A percentile compares a stretch with the other conserved stretches of the same genome.
Conservation (phyloP, 371 early-diverging fungal species). For the Dinochytrium kinnereticum region DNA sequence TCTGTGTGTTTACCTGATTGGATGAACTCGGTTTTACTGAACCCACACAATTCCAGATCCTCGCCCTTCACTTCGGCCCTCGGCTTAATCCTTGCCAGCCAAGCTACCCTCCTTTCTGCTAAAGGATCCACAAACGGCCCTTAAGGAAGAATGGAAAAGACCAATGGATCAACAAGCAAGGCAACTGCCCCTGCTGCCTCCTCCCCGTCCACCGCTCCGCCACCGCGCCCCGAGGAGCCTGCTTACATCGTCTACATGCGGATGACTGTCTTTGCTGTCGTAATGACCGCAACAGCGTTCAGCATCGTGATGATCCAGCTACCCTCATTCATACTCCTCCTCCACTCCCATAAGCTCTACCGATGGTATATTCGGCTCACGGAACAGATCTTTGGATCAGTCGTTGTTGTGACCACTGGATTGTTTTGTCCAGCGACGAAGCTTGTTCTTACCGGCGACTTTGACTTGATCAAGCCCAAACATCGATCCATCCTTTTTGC, state of each 20-base stretch:
- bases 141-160: neutral
- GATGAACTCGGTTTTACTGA: too few species aligned
- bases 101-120: too few species aligned
- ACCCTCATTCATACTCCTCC: slow-evolving; percentile 7
- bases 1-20: too few species aligned
- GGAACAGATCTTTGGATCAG: slow-evolving; percentile 34
- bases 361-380: slow-evolving; percentile 29
- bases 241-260: slow-evolving; percentile 4
- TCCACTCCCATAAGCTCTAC: slow-evolving; percentile 31
- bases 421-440: slow-evolving; percentile 27
- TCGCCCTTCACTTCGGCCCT: too few species aligned
- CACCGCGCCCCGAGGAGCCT: neutral
- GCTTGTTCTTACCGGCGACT: slow-evolving; percentile 43
- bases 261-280: neutral
- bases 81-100: too few species aligned
- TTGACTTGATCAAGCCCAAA: slow-evolving; percentile 22
- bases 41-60: too few species aligned
- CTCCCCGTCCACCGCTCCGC: neutral
- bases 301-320: neutral
- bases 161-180: neutral
- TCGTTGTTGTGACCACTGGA: slow-evolving; percentile 24
- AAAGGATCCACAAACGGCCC: too few species aligned
- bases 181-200: neutral
- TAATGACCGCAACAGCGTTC: slow-evolving; percentile 4
- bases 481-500: slow-evolving; percentile 33